A percentile compares a stretch with the other conserved stretches of the same genome.
Conservation (phyloP, 73 alveolate genomes). For the Paramecium pentaurelia region DNA sequence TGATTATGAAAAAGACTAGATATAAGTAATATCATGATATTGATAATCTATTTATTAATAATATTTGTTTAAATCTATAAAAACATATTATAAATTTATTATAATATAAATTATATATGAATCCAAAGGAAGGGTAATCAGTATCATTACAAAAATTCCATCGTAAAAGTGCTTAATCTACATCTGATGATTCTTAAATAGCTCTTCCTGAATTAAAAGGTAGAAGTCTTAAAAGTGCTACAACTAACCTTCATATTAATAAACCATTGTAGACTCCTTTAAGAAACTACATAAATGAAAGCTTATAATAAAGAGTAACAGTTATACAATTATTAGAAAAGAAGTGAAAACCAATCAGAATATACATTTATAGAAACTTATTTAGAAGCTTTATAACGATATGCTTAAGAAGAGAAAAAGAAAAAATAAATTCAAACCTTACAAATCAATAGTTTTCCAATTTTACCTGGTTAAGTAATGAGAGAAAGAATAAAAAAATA, state of each 20-base stretch:
- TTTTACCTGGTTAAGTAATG: not conserved
- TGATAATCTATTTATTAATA: too few species aligned
- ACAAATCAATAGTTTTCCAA: not conserved
- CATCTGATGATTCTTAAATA: not conserved
- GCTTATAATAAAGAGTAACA: not conserved
- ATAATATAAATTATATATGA: not conserved
- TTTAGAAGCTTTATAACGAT: not conserved
- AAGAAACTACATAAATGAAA: not conserved
- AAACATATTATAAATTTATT: not conserved
- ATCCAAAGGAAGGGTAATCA: not conserved
- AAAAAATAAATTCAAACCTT: not conserved
- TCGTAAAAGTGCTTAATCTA: not conserved
- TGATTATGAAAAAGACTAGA: too few species aligned
- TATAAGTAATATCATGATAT: too few species aligned
- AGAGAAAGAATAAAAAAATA: slow-evolving; percentile 30
- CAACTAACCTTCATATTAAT: not conserved
- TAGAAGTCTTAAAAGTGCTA: slow-evolving; percentile 32
- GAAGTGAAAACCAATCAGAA: slow-evolving; percentile 9
- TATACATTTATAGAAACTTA: not conserved
- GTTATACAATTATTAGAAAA: not conserved
- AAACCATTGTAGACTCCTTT: not conserved
- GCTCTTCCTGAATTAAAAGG: slow-evolving; percentile 19
- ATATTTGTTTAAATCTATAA: too few species aligned
- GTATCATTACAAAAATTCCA: slow-evolving; percentile 29
- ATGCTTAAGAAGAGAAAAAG: not conserved